Evolutionary conservation across 345 rosid genomes (phyloP).

Genomic region (Camelina sativa): DNA sequence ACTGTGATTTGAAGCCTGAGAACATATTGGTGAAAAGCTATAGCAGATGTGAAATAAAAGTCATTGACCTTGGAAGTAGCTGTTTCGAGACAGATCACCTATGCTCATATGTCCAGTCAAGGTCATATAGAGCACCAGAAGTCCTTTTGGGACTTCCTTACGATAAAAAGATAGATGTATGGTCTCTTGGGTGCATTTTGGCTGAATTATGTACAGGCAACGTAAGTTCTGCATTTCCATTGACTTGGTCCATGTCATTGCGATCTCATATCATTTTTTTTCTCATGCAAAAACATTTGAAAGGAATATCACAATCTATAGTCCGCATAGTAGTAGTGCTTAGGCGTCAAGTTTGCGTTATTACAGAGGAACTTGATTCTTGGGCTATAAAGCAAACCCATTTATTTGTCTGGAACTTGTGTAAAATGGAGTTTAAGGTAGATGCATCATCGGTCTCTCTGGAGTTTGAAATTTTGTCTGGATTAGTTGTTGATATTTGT

Average conservation of each 20-base stretch:
- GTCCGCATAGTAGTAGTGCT: background rate
- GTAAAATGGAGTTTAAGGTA: background rate
- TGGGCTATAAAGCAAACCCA: background rate
- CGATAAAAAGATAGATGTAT: constrained; percentile 91
- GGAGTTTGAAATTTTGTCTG: background rate
- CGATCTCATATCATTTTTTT: background rate
- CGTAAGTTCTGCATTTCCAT: constrained; percentile 59
- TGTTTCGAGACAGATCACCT: constrained; percentile 98
- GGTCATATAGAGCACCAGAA: constrained; percentile 99
- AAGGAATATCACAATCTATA: background rate
- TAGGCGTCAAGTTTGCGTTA: background rate
- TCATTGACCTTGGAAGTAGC: constrained; percentile 99
- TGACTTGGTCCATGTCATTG: background rate
- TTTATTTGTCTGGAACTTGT: background rate
- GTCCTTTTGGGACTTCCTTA: constrained; percentile 94
- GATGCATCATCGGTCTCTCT: background rate
- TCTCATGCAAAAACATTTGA: background rate
- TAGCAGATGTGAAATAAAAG: constrained; percentile 98
- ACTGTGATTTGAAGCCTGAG: constrained; percentile 97
- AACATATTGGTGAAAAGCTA: constrained; percentile 96
- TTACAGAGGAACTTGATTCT: background rate
- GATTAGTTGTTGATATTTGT: constrained; percentile 1
- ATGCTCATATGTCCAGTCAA: constrained; percentile 97
- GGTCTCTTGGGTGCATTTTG: constrained; percentile 99
- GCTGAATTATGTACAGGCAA: constrained; percentile 98